Base-by-base conservation (phyloP, 2,329 filamentous ascomycete species). In the Sordariomycetes sp. region DNA sequence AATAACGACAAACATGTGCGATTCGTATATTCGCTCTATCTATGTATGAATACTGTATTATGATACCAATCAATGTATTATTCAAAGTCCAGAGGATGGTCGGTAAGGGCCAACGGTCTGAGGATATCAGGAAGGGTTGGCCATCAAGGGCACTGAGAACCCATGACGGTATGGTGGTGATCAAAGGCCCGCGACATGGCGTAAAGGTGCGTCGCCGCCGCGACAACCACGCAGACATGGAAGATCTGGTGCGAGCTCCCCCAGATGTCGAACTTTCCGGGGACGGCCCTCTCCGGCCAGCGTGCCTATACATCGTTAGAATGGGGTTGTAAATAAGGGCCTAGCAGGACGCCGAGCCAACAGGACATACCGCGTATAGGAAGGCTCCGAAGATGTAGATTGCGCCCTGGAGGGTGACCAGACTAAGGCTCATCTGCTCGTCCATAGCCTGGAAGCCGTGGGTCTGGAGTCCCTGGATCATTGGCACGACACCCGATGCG, bases 161-260 rank as follows among this genome's bases (percentile, higher is more conserved):
- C 80, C 69, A 78, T 72, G 43, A 78, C 71, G 59, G 78, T 81
- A 71, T 96, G 91, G 66, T 90, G 85, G 68, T 89, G 87, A 71
- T 96, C 89, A 72, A 97, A 96, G 3, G 92, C 92, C 71, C 84
- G 87, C 34, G 89, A 69, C 73, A 97, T 79, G 54, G 89, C 92
- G 57, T 85, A 85, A 60, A 97, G 76, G 75, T 99, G 94, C 25
- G 87, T 82, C 1, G 82, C 80, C 0, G 90, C 93, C 0, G 94
- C 94, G 61, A 91, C 71, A 18, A 97, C 77, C 32, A 99, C 92
- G 62, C 94, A 80, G 46, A 96, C 76, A 74, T 99, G 94, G 71
- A 99, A 99, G 62, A 99, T 88, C 74, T 99, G 94, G 72, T 99
- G 94, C 22, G 90, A 96, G 68, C 86, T 91, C 43, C 94, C 93